Percentiles rank a stretch among this genome's conserved stretches.
Evolutionary conservation across 2,329 filamentous ascomycete genomes (phyloP).

Genomic region (Clonostachys sp.): DNA sequence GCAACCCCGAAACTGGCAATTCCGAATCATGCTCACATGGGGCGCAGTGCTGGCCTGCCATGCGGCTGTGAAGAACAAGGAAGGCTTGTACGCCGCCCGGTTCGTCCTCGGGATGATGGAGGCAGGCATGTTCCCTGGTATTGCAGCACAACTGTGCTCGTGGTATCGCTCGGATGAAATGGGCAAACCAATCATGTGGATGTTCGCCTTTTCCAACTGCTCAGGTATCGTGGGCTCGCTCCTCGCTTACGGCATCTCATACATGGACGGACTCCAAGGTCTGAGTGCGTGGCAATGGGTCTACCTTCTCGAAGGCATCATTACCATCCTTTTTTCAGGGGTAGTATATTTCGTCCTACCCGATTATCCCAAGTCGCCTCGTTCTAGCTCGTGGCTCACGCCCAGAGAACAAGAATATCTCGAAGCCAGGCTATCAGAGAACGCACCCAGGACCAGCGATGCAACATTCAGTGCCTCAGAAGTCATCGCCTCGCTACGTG

Average conservation of each 20-base stretch:
- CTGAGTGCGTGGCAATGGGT: slow-evolving; percentile 70
- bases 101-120: slow-evolving; percentile 65
- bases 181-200: slow-evolving; percentile 66
- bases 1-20: slow-evolving; percentile 57
- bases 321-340: slow-evolving; percentile 29
- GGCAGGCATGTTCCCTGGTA: slow-evolving; percentile 65
- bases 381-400: slow-evolving; percentile 48
- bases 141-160: slow-evolving; percentile 68
- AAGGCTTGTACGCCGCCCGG: slow-evolving; percentile 61
- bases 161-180: slow-evolving; percentile 74
- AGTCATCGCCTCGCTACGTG: slow-evolving; percentile 28
- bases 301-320: slow-evolving; percentile 48
- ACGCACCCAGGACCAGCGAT: slow-evolving; percentile 34
- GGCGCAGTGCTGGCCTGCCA: slow-evolving; percentile 64
- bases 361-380: slow-evolving; percentile 40
- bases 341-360: slow-evolving; percentile 25
- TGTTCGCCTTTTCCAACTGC: slow-evolving; percentile 67
- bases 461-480: slow-evolving; percentile 31
- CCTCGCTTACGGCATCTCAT: slow-evolving; percentile 68
- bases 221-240: slow-evolving; percentile 70
- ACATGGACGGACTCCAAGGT: slow-evolving; percentile 64
- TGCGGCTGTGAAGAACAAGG: slow-evolving; percentile 63
- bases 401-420: slow-evolving; percentile 41
- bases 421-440: slow-evolving; percentile 37
- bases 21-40: slow-evolving; percentile 61